Conservation (phyloP, 2,329 filamentous ascomycete genomes). For the Pseudogymnoascus sp. region DNA sequence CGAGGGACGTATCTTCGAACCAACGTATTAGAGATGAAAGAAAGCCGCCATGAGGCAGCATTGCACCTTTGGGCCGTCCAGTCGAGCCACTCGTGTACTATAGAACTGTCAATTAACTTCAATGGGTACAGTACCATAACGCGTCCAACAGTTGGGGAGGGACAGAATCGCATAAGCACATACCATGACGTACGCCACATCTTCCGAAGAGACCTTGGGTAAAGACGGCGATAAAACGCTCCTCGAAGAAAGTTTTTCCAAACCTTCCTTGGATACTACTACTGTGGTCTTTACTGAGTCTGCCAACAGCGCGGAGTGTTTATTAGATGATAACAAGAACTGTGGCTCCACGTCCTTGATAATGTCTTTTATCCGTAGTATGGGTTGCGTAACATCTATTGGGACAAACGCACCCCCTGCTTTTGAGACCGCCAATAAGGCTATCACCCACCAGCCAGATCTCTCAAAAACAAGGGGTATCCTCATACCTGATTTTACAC, state of each 20-base stretch:
- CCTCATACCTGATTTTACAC: conserved; percentile 12
- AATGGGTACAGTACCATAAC: not conserved
- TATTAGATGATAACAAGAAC: not conserved
- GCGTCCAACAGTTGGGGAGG: not conserved
- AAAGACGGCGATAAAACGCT: not conserved
- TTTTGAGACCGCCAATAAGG: conserved; percentile 20
- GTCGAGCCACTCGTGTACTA: not conserved
- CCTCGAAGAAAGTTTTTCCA: not conserved
- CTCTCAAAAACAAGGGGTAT: conserved; percentile 23
- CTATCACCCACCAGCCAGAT: conserved; percentile 18
- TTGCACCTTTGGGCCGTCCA: not conserved
- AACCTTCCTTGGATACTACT: not conserved
- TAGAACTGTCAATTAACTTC: not conserved
- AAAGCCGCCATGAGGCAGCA: not conserved
- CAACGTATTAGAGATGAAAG: not conserved
- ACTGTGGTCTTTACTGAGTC: not conserved
- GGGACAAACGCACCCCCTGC: conserved; percentile 24
- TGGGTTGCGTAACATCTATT: conserved; percentile 24
- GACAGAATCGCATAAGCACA: not conserved
- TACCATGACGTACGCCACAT: not conserved
- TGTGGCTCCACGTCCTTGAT: not conserved
- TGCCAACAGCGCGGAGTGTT: not conserved
- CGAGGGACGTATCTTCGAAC: not conserved
- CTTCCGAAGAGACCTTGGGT: not conserved
- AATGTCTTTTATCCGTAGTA: conserved; percentile 16